Evolutionary conservation across 768 basidiomycete genomes (phyloP).

Genomic region (Rhodocollybia butyracea): DNA sequence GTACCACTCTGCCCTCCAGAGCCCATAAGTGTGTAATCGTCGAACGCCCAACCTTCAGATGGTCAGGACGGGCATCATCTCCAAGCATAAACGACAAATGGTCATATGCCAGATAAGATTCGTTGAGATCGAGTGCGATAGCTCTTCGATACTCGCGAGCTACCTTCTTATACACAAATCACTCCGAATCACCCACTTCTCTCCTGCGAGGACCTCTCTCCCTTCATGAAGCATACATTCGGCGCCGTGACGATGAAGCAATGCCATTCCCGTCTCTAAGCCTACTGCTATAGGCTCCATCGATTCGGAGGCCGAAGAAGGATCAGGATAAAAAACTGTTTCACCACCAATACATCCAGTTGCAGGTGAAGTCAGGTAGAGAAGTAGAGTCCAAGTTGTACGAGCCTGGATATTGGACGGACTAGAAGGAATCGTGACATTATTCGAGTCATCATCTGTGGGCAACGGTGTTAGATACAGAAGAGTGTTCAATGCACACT

Average conservation of each 20-base stretch:
- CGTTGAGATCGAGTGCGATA: background rate
- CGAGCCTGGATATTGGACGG: background rate
- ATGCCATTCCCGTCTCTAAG: background rate
- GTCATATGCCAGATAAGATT: too few relatives aligned
- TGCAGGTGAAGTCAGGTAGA: background rate
- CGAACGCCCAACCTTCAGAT: too few relatives aligned
- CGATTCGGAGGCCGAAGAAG: background rate
- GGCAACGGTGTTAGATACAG: background rate
- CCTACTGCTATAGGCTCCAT: background rate
- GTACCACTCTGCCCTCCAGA: too few relatives aligned
- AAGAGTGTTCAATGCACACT: background rate
- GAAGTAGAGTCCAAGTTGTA: background rate
- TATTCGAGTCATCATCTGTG: conserved; percentile 3
- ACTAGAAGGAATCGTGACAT: background rate
- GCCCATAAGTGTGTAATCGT: too few relatives aligned
- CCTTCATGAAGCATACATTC: conserved; percentile 7
- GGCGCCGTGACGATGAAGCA: conserved; percentile 1
- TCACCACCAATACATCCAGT: background rate
- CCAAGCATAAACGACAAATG: too few relatives aligned
- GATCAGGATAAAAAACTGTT: conserved; percentile 4
- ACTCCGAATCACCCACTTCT: conserved; percentile 5
- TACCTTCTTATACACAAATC: background rate
- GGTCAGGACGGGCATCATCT: too few relatives aligned
- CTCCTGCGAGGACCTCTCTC: background rate
- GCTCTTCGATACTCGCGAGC: background rate